Base-by-base conservation (phyloP, 345 rosid species). In the Camelina laxa region DNA sequence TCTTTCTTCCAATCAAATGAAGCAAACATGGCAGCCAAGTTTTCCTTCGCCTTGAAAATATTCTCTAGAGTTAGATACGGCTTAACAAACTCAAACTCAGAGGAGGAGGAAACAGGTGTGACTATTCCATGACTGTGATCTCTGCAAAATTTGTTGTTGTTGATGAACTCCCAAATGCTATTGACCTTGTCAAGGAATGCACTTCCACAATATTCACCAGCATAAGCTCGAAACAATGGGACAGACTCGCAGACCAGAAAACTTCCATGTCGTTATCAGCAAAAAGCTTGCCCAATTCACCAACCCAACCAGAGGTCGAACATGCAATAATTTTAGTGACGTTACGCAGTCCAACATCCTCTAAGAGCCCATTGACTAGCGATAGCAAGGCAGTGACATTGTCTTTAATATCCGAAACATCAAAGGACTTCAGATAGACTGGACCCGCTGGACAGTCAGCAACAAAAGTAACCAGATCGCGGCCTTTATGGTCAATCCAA, bases 161-260 rank as follows among this genome's bases (percentile, higher is more conserved):
- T 75, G 73, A 82, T 69, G 74, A 84, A 41, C 20, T 61, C 50
- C 66, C 66, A 61, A 14, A 84, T 39, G 47, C n/a, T 56, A 75
- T 67, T 85, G 60, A 83, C 84, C 60, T 80, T 65, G 11, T 47
- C 24, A 48, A 54, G 16, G 70, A 64, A 70, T 24, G 75, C 54
- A 82, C 44, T 39, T 12, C 58, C 16, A 55, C 75, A 16, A 85
- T 73, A 67, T 80, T 81, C 73, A 70, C 77, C 19, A 91, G 84
- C 83, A 88, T 79, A 53, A 85, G 84, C 71, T 83, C 84, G 13
- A 88, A 79, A 78, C 91, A 91, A 27, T 84, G 84, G 24, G 88
- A 84, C 44, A 86, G 81, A 72, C 89, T 75, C 42, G 79, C 79
- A 31, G 81, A 82, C 96, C 90, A 91, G 75, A 91, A 87, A 33